phyloP scores from a whole-genome alignment of 1,139 yeast genomes.

The Taphrina deformans region DNA sequence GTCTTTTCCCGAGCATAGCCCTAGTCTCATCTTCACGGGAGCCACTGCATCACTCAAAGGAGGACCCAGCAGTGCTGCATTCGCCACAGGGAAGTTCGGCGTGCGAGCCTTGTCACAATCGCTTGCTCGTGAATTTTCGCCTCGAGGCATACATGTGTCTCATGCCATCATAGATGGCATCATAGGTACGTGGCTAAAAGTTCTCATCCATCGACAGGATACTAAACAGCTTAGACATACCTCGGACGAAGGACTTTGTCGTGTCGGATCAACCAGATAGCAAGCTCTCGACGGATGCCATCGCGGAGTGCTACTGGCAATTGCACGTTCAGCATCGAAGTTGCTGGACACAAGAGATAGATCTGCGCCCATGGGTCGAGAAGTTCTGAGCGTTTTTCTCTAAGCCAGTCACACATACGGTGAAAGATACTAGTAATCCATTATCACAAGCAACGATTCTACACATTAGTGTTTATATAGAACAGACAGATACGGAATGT shows the following conservation, averaged over 20 bases:
- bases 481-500: no score
- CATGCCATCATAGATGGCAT: conserved; percentile 38
- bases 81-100: conserved; percentile 36
- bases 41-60: conserved; percentile 38
- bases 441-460: neutral
- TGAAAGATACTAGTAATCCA: neutral
- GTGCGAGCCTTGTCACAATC: conserved; percentile 37
- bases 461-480: neutral
- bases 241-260: conserved; percentile 8
- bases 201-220: neutral
- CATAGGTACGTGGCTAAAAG: conserved; percentile 25
- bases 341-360: conserved; percentile 38
- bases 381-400: conserved; percentile 36
- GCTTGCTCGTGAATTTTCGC: conserved; percentile 36
- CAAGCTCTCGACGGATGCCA: conserved; percentile 36
- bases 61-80: conserved; percentile 36
- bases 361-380: conserved; percentile 38
- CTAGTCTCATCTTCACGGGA: conserved; percentile 38
- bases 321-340: conserved; percentile 36
- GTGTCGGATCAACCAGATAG: conserved; percentile 32
- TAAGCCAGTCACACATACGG: no score
- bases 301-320: conserved; percentile 38
- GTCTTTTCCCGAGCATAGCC: conserved; percentile 13
- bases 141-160: conserved; percentile 38
- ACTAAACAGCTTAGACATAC: neutral